phyloP scores from a whole-genome alignment of 164 flowering plant genomes.

The Nymphaea colorata region DNA sequence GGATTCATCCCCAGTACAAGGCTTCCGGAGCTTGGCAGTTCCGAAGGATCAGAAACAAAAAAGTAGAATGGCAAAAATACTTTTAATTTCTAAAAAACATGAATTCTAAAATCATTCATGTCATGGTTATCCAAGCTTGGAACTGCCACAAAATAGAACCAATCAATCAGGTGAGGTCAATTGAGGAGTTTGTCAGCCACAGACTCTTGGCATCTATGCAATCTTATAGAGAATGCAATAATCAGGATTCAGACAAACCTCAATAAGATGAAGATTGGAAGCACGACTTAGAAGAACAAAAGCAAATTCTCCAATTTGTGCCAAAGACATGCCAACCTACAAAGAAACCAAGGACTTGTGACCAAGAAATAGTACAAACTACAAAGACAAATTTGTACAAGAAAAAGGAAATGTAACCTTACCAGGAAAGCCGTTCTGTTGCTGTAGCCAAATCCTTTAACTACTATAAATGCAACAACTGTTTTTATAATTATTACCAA shows the following conservation, averaged over 20 bases:
- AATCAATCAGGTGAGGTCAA: neutral
- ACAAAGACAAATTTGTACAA: neutral
- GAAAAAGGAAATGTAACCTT: slow-evolving; percentile 13
- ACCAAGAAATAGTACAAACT: neutral
- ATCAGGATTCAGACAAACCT: slow-evolving; percentile 39
- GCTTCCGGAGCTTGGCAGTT: too few species aligned
- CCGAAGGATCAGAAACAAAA: too few species aligned
- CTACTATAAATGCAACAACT: slow-evolving; percentile 49
- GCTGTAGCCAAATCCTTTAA: slow-evolving; percentile 79
- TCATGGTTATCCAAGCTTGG: neutral
- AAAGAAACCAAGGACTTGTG: neutral
- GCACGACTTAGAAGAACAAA: slow-evolving; percentile 97
- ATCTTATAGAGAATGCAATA: neutral
- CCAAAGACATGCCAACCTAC: slow-evolving; percentile 95
- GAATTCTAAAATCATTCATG: too few species aligned
- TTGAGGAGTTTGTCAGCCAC: too few species aligned
- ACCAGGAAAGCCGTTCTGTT: slow-evolving; percentile 81
- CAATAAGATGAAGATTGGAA: slow-evolving; percentile 87
- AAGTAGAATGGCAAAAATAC: too few species aligned
- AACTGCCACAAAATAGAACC: neutral
- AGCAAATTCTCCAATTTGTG: slow-evolving; percentile 96
- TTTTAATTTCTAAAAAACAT: too few species aligned
- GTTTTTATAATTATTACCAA: slow-evolving; percentile 81
- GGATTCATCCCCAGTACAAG: too few species aligned
- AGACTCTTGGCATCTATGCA: too few species aligned